Evolutionary conservation across 2,329 filamentous ascomycete genomes (phyloP), one percentile per base, ranked within the genome.

Genomic region (Claviceps cyperi): DNA sequence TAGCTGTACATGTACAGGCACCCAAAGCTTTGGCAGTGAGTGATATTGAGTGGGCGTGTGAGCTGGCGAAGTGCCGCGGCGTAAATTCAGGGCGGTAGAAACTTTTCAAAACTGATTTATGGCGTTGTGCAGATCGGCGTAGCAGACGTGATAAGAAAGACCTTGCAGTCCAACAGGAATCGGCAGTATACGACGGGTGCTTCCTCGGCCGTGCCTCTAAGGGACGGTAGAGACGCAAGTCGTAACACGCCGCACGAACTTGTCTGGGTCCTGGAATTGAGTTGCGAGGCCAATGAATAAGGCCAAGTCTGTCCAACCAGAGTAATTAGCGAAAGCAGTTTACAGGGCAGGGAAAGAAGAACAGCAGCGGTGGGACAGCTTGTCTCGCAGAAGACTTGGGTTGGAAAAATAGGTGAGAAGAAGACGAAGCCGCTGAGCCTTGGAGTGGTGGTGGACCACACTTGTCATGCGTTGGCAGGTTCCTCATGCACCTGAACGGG

Each of bases 71-170:
- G 60, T 62, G 65, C 64, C 66, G 70, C 68, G 66, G 73, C 66
- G 56, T 45, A 47, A 51, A 7, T n/a, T 43, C 40, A 48, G 48
- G 45, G 38, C 50, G 19, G 21, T 44, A 38, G 67, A 69, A 51
- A 53, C 68, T 68, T 15, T 71, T 68, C 71, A 69, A 70, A 69
- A 69, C 70, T 69, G 66, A 69, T 70, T 70, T 69, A 71, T 72
- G 69, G 71, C 73, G 76, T 74, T 76, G 46, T 79, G 77, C 76
- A 75, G 69, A 72, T 70, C 70, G 72, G 73, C 72, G 70, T 71
- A 60, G 67, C 44, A 39, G 41, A 21, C 38, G 46, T 43, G n/a
- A 19, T 13, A 8, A 28, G 24, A 19, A n/a, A 19, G 24, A 41
- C 24, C 28, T 28, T 21, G 24, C 17, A 15, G 17, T 39, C 39